These are phyloP conservation scores for Sporothrix brunneoviolacea DNA, from an alignment of 2,329 filamentous ascomycete species.

Conservation along the genomic window DNA sequence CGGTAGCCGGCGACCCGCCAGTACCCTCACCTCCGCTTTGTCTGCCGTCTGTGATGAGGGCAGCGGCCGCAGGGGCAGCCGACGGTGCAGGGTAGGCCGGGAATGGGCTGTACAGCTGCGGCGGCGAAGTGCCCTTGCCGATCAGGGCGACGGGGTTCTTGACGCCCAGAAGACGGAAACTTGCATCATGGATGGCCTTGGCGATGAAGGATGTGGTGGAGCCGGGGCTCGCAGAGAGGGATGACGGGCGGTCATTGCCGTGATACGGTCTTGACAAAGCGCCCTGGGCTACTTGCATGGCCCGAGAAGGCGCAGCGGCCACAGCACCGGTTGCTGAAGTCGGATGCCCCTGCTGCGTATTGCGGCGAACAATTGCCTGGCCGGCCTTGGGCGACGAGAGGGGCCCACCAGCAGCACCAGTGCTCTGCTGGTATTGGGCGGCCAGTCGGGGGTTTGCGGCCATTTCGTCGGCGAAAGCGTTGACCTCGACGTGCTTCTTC, in stretches of 20 bases:
- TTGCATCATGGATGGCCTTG: slow-evolving; percentile 92
- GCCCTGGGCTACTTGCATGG: slow-evolving; percentile 66
- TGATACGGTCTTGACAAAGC: slow-evolving; percentile 56
- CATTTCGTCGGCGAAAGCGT: slow-evolving; percentile 92
- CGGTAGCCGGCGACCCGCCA: slow-evolving; percentile 51
- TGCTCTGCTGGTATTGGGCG: slow-evolving; percentile 29
- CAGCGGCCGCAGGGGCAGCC: slow-evolving; percentile 5
- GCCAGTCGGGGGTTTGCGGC: slow-evolving; percentile 70
- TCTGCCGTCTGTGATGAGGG: slow-evolving; percentile 17
- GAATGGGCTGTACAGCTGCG: slow-evolving; percentile 71
- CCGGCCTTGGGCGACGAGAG: slow-evolving; percentile 48
- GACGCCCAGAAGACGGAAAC: slow-evolving; percentile 64
- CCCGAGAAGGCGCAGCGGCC: slow-evolving; percentile 59
- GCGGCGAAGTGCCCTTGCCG: slow-evolving; percentile 62
- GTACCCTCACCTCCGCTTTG: slow-evolving; percentile 19
- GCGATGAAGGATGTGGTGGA: slow-evolving; percentile 87
- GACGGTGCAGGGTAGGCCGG: slow-evolving; percentile 69
- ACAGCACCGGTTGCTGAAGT: slow-evolving; percentile 64
- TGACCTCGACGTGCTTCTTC: slow-evolving; percentile 91
- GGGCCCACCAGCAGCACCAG: slow-evolving; percentile 32
- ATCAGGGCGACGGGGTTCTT: slow-evolving; percentile 58
- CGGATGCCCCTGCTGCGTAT: slow-evolving; percentile 69
- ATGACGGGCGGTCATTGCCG: slow-evolving; percentile 58
- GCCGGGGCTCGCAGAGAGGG: slow-evolving; percentile 61
- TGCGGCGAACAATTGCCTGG: slow-evolving; percentile 60